Evolutionary conservation across 169 alveolate genomes (phyloP).

Genomic region (Perkinsus olseni): DNA sequence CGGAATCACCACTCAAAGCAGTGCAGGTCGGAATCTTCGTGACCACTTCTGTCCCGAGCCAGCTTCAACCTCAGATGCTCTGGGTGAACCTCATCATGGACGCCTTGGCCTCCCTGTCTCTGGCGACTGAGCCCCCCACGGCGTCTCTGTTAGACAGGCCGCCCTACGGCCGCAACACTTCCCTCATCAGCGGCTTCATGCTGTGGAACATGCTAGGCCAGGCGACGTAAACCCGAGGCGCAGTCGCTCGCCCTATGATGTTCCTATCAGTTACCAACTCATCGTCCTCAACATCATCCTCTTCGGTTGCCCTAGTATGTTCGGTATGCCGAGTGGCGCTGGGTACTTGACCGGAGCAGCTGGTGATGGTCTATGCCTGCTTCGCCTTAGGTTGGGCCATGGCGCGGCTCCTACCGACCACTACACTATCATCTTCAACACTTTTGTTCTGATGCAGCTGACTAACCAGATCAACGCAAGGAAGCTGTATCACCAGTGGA

Average conservation of each 20-base stretch:
- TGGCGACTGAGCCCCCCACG: slow-evolving; percentile 86
- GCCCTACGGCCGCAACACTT: slow-evolving; percentile 72
- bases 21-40: slow-evolving; percentile 20
- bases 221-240: neutral
- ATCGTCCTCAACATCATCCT: neutral
- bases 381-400: neutral
- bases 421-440: slow-evolving; percentile 70
- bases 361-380: neutral
- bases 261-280: neutral
- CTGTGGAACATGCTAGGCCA: neutral
- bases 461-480: slow-evolving; percentile 76
- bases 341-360: neutral
- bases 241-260: neutral
- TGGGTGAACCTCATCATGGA: slow-evolving; percentile 79
- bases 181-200: slow-evolving; percentile 46
- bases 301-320: neutral
- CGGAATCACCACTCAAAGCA: slow-evolving; percentile 1
- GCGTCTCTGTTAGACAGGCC: slow-evolving; percentile 62
- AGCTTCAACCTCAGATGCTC: slow-evolving; percentile 48
- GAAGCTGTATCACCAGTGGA: slow-evolving; percentile 63
- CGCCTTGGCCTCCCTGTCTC: slow-evolving; percentile 77
- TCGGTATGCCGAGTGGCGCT: neutral
- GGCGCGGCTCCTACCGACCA: slow-evolving; percentile 62
- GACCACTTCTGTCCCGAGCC: slow-evolving; percentile 60
- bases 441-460: slow-evolving; percentile 72